Evolutionary conservation across 768 basidiomycete species (phyloP).

Genomic region (Lenzites betulinus): DNA sequence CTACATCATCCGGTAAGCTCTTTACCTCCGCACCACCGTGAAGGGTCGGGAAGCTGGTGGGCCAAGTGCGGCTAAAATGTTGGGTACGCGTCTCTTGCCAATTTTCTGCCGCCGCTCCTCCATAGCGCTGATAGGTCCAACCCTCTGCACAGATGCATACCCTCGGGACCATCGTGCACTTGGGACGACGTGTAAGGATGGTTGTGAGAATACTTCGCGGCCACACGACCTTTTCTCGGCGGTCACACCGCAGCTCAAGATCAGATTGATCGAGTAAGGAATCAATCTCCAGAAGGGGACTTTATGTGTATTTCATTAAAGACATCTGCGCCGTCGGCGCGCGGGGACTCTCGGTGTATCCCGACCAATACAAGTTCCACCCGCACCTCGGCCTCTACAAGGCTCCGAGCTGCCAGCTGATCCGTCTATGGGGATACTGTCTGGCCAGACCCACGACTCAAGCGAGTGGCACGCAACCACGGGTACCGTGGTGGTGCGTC

Average conservation of each 20-base stretch:
- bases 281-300: background rate
- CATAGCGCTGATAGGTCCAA: background rate
- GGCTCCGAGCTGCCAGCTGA: background rate
- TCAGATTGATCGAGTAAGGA: slow-evolving; percentile 8
- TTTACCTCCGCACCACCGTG: slow-evolving; percentile 16
- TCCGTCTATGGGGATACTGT: background rate
- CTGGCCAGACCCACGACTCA: background rate
- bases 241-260: background rate
- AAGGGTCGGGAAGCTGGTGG: slow-evolving; percentile 1
- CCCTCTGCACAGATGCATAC: background rate
- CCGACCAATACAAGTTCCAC: no score
- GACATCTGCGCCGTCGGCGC: background rate
- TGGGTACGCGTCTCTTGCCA: background rate
- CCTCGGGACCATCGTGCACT: no score
- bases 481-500: background rate
- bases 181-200: no score
- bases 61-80: background rate
- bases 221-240: no score
- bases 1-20: slow-evolving; percentile 14
- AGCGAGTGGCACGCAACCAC: background rate
- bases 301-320: background rate
- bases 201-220: no score
- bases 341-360: background rate
- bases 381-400: background rate
- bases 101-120: background rate